phyloP scores from a whole-genome alignment of 2,329 filamentous ascomycete genomes.

The Nemania sp. region DNA sequence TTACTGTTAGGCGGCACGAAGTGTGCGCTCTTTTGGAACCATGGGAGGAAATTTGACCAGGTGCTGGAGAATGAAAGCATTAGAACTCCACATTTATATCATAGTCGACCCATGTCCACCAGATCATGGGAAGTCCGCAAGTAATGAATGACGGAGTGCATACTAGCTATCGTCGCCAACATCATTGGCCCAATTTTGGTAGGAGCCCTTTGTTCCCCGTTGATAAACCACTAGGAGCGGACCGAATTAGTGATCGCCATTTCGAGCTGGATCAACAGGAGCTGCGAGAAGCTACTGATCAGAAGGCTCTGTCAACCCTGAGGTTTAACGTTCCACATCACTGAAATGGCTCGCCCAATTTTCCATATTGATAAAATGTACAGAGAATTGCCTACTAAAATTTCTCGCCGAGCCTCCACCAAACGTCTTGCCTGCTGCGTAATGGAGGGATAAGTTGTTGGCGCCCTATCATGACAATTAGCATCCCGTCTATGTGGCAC shows the following conservation, averaged over 20 bases:
- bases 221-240: conserved; percentile 34
- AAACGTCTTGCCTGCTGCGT: conserved; percentile 38
- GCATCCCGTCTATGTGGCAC: not conserved
- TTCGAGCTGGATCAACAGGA: not conserved
- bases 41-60: conserved; percentile 33
- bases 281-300: not conserved
- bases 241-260: not conserved
- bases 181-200: conserved; percentile 33
- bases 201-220: conserved; percentile 31
- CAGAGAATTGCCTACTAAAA: conserved; percentile 22
- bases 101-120: not conserved
- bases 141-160: not conserved
- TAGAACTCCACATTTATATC: not conserved
- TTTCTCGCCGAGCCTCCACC: conserved; percentile 38
- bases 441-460: conserved; percentile 30
- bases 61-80: conserved; percentile 3
- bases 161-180: conserved; percentile 33
- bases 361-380: not conserved
- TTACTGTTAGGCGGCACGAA: conserved; percentile 32
- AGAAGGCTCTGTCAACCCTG: no score
- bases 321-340: not conserved
- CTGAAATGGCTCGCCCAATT: not conserved
- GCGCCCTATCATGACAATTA: conserved; percentile 20
- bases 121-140: no score
- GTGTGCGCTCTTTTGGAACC: conserved; percentile 33